These are phyloP conservation scores for Trichomonas tenax DNA, from an alignment of 208 protist genomes.

Conservation along the genomic window DNA sequence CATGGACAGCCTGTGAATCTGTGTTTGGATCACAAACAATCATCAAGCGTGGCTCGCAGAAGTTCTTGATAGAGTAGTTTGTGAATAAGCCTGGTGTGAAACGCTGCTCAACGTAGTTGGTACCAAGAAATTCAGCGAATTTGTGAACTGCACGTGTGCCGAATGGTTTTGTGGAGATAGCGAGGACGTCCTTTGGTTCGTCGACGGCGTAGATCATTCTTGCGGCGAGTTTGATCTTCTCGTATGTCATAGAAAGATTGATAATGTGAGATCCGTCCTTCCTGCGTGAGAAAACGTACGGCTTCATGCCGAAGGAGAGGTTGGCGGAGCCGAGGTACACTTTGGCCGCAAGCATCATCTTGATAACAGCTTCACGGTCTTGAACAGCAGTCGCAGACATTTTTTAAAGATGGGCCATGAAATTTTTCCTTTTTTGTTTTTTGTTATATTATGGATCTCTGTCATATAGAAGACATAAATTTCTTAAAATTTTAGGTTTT, in stretches of 20 bases:
- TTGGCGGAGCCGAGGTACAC: not conserved
- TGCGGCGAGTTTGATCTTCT: slow-evolving; percentile 94
- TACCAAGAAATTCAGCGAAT: slow-evolving; percentile 78
- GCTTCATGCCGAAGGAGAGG: not conserved
- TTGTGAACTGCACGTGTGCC: slow-evolving; percentile 61
- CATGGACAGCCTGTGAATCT: slow-evolving; percentile 82
- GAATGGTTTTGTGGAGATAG: slow-evolving; percentile 66
- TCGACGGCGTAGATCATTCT: slow-evolving; percentile 90
- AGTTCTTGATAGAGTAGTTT: slow-evolving; percentile 88
- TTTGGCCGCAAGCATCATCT: slow-evolving; percentile 13
- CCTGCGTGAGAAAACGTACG: not conserved
- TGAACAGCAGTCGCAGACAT: not conserved
- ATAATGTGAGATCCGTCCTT: slow-evolving; percentile 71
- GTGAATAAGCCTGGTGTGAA: slow-evolving; percentile 91
- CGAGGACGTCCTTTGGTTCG: slow-evolving; percentile 86
- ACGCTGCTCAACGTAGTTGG: slow-evolving; percentile 65
- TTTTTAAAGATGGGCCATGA: too few species aligned
- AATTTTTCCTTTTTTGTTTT: too few species aligned
- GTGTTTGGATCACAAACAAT: slow-evolving; percentile 83
- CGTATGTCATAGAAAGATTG: slow-evolving; percentile 91
- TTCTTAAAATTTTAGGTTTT: too few species aligned
- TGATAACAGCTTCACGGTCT: not conserved
- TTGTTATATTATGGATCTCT: too few species aligned
- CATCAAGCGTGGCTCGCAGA: slow-evolving; percentile 90
- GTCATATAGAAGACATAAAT: too few species aligned